phyloP scores from a whole-genome alignment of 1,284 basidiomycete species.

The Cryptococcus floricola region DNA sequence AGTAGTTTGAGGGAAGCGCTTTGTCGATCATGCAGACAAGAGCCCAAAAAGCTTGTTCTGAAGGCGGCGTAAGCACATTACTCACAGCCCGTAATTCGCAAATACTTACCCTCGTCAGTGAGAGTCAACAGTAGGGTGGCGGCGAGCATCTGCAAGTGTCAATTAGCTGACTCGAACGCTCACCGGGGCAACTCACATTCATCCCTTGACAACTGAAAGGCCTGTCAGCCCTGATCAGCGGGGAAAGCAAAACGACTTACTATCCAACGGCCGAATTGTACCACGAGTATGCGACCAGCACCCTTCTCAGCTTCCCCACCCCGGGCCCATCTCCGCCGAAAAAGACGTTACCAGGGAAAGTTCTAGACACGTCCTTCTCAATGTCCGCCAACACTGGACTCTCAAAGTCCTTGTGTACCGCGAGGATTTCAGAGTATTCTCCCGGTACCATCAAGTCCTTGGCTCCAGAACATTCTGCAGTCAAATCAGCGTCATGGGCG shows the following conservation, averaged over 20 bases:
- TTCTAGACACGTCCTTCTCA: slow-evolving; percentile 85
- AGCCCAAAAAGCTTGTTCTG: slow-evolving; percentile 97
- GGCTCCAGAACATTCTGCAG: slow-evolving; percentile 83
- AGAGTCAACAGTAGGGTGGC: slow-evolving; percentile 80
- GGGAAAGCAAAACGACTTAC: slow-evolving; percentile 11
- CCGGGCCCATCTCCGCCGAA: slow-evolving; percentile 77
- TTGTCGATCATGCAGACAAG: slow-evolving; percentile 83
- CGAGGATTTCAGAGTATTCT: slow-evolving; percentile 77
- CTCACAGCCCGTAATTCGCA: slow-evolving; percentile 59
- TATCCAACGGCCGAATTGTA: slow-evolving; percentile 82
- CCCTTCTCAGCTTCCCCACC: slow-evolving; percentile 81
- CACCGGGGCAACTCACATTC: slow-evolving; percentile 16
- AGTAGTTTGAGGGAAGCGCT: slow-evolving; percentile 76
- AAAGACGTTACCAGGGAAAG: slow-evolving; percentile 94
- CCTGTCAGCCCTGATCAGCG: neutral
- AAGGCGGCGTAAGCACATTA: slow-evolving; percentile 81
- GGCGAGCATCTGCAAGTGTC: slow-evolving; percentile 56
- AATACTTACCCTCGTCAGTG: slow-evolving; percentile 59
- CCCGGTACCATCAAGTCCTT: slow-evolving; percentile 90
- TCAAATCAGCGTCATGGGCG: slow-evolving; percentile 35
- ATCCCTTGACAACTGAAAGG: slow-evolving; percentile 30
- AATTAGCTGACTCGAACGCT: slow-evolving; percentile 55
- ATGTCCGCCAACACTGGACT: slow-evolving; percentile 72
- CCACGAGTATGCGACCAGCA: slow-evolving; percentile 88
- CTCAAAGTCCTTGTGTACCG: slow-evolving; percentile 56